Conservation (phyloP, 345 rosid species). For the Brassica cretica region DNA sequence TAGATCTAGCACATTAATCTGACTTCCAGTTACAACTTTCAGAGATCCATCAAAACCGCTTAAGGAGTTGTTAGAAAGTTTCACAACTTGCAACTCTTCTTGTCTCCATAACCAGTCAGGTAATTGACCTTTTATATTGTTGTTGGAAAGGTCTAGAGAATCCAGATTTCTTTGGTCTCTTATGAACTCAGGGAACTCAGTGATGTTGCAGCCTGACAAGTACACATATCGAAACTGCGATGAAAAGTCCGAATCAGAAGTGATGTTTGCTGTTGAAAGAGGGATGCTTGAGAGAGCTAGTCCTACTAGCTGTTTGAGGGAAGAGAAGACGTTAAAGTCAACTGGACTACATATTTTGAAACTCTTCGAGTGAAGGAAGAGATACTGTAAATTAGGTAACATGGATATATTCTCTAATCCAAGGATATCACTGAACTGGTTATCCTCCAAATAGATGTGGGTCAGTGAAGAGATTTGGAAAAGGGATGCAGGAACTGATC, state of each 20-base stretch:
- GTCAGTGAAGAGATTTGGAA: background rate
- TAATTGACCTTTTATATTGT: background rate
- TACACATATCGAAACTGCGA: background rate
- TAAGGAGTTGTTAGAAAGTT: conserved; percentile 1
- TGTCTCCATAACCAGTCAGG: conserved; percentile 10
- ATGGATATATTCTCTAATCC: background rate
- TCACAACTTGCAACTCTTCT: background rate
- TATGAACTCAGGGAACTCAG: conserved; percentile 1
- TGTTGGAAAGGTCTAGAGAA: conserved; percentile 1
- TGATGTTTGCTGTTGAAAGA: conserved; percentile 4
- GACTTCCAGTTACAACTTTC: background rate
- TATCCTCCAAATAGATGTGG: background rate
- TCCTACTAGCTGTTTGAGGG: background rate
- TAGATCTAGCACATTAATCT: background rate
- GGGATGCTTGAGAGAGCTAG: background rate
- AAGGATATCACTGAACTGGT: background rate
- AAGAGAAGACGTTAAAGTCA: background rate
- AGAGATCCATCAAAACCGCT: background rate
- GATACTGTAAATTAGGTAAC: background rate
- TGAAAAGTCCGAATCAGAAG: background rate
- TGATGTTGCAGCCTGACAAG: conserved; percentile 11
- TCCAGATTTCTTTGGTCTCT: background rate
- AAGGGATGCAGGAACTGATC: background rate
- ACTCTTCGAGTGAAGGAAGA: background rate
- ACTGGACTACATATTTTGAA: background rate